Conservation (phyloP, 2,329 filamentous ascomycete genomes). For the Colletotrichum plurivorum region DNA sequence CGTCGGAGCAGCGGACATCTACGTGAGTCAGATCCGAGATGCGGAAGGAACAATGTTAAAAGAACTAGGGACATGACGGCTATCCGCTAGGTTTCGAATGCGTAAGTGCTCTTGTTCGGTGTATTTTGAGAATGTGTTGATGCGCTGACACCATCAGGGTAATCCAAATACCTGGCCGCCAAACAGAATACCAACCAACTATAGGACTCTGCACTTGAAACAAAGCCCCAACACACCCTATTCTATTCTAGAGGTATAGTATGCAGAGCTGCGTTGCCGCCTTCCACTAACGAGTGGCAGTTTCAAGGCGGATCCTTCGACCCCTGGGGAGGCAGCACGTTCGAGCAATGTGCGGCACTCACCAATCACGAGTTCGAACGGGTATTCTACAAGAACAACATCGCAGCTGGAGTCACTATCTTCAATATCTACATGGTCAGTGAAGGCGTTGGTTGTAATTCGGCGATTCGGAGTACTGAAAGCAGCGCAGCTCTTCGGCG, state of each 20-base stretch:
- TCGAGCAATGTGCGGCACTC: constrained; percentile 75
- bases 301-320: constrained; percentile 82
- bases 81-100: constrained; percentile 75
- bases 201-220: constrained; percentile 61
- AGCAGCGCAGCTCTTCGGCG: constrained; percentile 71
- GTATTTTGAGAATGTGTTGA: too few species aligned
- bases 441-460: neutral
- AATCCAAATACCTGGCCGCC: constrained; percentile 62
- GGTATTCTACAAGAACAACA: constrained; percentile 85
- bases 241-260: constrained; percentile 67
- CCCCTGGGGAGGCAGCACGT: constrained; percentile 80
- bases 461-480: neutral
- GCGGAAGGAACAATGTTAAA: neutral
- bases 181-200: constrained; percentile 56
- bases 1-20: constrained; percentile 52
- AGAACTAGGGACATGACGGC: constrained; percentile 62
- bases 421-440: constrained; percentile 82
- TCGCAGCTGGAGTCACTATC: constrained; percentile 75
- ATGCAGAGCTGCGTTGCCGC: neutral
- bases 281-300: constrained; percentile 49
- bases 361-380: constrained; percentile 82
- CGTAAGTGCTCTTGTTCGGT: constrained; percentile 45
- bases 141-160: neutral
- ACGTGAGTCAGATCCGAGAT: constrained; percentile 50
- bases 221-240: constrained; percentile 72